Conservation (phyloP, 2,329 filamentous ascomycete species). For the Byssochlamys sp. region DNA sequence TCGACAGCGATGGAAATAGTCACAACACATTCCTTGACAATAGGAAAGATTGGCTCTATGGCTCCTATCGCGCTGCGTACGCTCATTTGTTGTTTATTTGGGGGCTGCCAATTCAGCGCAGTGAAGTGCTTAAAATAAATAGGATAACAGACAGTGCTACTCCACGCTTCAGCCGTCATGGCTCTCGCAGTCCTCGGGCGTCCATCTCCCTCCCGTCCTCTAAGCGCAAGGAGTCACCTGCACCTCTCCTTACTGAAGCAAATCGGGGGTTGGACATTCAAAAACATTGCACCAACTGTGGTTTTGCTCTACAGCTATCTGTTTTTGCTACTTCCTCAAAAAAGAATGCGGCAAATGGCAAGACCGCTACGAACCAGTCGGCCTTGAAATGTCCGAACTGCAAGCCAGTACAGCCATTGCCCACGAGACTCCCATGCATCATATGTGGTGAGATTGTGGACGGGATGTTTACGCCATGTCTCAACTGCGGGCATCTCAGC, state of each 20-base stretch:
- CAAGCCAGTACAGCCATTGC: constrained; percentile 23
- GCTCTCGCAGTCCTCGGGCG: constrained; percentile 17
- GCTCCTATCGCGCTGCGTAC: constrained; percentile 48
- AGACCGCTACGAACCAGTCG: constrained; percentile 10
- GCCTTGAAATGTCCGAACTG: constrained; percentile 26
- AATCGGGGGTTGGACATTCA: constrained; percentile 32
- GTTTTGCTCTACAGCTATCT: constrained; percentile 26
- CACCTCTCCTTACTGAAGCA: constrained; percentile 3
- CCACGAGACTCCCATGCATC: constrained; percentile 31
- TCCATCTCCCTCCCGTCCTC: constrained; percentile 15
- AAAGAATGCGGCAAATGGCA: constrained; percentile 12
- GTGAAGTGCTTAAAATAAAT: constrained; percentile 51
- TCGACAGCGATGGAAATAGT: constrained; percentile 43
- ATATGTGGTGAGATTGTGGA: constrained; percentile 35
- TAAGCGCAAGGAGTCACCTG: constrained; percentile 6
- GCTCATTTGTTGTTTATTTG: constrained; percentile 51
- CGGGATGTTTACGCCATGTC: constrained; percentile 39
- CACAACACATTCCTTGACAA: constrained; percentile 42
- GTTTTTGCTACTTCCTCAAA: constrained; percentile 21
- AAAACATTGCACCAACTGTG: constrained; percentile 34
- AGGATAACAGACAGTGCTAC: constrained; percentile 29
- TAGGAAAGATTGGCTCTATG: constrained; percentile 39
- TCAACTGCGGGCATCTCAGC: constrained; percentile 39
- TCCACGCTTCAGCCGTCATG: constrained; percentile 11
- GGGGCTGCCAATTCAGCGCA: constrained; percentile 45